Conservation (phyloP, 1,284 basidiomycete genomes). For the Thelephora terrestris region DNA sequence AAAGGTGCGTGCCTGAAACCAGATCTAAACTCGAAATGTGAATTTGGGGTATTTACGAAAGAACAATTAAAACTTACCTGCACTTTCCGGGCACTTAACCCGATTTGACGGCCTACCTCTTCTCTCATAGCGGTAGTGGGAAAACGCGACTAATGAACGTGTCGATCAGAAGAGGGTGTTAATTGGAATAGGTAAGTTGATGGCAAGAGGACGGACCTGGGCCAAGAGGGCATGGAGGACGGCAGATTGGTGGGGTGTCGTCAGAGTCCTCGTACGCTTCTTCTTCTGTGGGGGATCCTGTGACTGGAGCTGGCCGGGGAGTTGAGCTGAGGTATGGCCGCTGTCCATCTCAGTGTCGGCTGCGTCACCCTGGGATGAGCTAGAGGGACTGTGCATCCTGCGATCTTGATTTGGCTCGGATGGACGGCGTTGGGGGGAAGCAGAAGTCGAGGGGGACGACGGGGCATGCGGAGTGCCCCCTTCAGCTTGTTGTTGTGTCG, state of each 20-base stretch:
- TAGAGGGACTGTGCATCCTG: constrained; percentile 16
- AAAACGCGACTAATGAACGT: constrained; percentile 58
- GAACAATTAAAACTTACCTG: constrained; percentile 45
- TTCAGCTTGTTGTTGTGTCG: neutral
- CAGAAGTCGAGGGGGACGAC: neutral
- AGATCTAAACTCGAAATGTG: constrained; percentile 43
- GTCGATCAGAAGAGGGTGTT: constrained; percentile 1
- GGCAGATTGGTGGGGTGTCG: constrained; percentile 75
- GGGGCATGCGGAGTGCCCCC: too few relatives aligned
- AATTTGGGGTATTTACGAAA: constrained; percentile 12
- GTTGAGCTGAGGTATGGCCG: constrained; percentile 14
- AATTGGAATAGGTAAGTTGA: neutral
- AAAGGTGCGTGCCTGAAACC: constrained; percentile 61
- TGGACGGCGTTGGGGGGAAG: neutral
- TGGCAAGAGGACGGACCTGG: constrained; percentile 39
- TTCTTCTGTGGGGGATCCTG: constrained; percentile 44
- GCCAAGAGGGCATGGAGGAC: constrained; percentile 72
- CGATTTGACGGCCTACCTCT: constrained; percentile 74
- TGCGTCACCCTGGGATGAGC: constrained; percentile 25
- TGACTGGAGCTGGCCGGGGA: constrained; percentile 12
- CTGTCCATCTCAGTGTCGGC: constrained; percentile 24
- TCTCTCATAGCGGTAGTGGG: constrained; percentile 77
- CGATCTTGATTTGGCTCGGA: neutral
- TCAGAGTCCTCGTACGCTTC: constrained; percentile 71
- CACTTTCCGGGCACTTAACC: constrained; percentile 75